Base-by-base conservation (phyloP, 441 rosid species). In the Croton laevigatus region DNA sequence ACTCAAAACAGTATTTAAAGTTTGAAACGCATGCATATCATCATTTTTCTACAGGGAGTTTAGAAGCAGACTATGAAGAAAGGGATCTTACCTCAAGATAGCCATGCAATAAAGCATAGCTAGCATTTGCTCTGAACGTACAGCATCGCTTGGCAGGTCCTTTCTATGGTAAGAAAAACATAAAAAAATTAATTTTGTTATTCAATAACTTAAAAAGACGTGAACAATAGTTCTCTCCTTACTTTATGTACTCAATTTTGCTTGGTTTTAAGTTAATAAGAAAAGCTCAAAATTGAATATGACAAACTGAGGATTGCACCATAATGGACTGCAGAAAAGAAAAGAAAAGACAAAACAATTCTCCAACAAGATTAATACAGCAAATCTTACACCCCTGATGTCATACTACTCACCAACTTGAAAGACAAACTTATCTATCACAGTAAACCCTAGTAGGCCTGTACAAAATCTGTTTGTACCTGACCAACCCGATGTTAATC, bases 71-170 rank as follows among this genome's bases (percentile, higher is more conserved):
- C 53, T 49, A 49, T 38, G 58, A 38, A 74, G 77, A 36, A 44
- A 65, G 61, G 49, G 20, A 46, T 37, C 55, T 71, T 65, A 93
- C 99, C 98, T 96, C 84, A 91, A 79, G 80, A 93, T 85, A 45
- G 93, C 87, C 97, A 91, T 93, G 57, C 91, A 84, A 72, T 93
- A 91, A 44, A 93, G 79, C 93, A 88, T 91, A n/a, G 88, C 87
- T 60, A 95, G 80, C 81, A 93, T 80, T 79, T 89, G 93, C 71
- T 93, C 97, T 1, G 95, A 89, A 74, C 81, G 78, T 13, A 85
- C 79, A 38, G 80, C 87, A 82, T 85, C 90, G 51, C 65, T 61
- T 2, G 78, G 67, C 37, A 71, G 79, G 60, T 81, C 80, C 51
- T 81, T 85, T 62, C 99, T 88, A 73, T 79, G 75, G 44, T 62